Percentiles rank a stretch among this genome's conserved stretches.
Evolutionary conservation across 176 grass and related monocot species (phyloP).

Genomic region (Oryza rufipogon): DNA sequence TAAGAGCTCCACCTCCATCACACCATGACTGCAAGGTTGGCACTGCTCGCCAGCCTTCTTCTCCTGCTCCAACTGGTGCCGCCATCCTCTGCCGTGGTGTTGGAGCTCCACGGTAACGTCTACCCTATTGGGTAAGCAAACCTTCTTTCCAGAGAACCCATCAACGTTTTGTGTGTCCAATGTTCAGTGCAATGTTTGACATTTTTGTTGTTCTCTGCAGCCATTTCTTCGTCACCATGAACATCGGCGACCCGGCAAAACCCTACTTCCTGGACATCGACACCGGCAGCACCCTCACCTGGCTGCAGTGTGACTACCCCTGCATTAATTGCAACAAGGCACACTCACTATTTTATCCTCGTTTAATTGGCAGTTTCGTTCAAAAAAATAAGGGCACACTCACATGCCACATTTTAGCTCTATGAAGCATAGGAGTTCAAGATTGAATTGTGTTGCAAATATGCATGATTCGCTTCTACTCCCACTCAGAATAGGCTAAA

Average conservation of each 20-base stretch:
- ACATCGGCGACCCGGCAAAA: slow-evolving; percentile 54
- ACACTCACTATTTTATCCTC: no score
- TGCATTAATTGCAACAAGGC: slow-evolving; percentile 46
- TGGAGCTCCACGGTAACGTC: slow-evolving; percentile 51
- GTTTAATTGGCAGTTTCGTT: no score
- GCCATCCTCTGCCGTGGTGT: slow-evolving; percentile 34
- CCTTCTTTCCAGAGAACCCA: neutral
- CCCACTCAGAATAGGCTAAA: no score
- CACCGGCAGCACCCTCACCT: slow-evolving; percentile 74
- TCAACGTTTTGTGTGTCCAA: neutral
- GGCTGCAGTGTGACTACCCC: slow-evolving; percentile 55
- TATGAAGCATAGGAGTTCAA: neutral
- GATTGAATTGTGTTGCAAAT: no score
- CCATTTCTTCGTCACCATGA: slow-evolving; percentile 49
- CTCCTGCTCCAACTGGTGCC: slow-evolving; percentile 14
- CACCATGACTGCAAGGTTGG: slow-evolving; percentile 19
- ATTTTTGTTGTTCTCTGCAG: slow-evolving; percentile 28
- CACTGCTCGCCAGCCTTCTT: neutral
- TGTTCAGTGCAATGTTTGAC: neutral
- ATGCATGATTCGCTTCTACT: neutral
- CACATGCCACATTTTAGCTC: neutral
- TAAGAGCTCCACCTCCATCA: no score
- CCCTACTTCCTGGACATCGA: slow-evolving; percentile 72
- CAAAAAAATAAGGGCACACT: neutral
- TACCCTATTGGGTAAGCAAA: slow-evolving; percentile 49